Conservation (phyloP, 257 asterid genomes). For the Petrea volubilis region DNA sequence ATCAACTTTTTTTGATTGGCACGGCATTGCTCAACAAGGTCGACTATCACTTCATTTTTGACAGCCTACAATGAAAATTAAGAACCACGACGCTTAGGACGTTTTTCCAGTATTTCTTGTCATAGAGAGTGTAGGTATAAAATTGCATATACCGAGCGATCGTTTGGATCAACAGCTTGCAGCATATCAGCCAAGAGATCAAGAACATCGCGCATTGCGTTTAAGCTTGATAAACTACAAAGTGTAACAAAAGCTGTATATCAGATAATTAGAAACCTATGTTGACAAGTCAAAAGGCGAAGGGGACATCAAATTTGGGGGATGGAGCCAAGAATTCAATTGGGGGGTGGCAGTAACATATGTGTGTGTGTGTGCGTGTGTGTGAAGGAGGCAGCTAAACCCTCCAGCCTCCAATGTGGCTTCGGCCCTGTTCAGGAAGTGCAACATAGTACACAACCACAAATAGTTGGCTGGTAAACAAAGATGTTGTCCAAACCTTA, state of each 20-base stretch:
- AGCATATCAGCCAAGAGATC: slow-evolving; percentile 85
- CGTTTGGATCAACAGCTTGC: slow-evolving; percentile 68
- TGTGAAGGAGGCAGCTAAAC: too few species aligned
- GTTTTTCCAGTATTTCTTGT: not conserved
- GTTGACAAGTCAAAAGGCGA: not conserved
- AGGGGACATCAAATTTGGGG: not conserved
- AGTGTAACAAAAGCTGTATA: not conserved
- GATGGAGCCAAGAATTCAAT: too few species aligned
- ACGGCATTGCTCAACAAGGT: slow-evolving; percentile 80
- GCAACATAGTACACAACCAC: not conserved
- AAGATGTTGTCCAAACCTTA: slow-evolving; percentile 51
- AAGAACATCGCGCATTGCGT: slow-evolving; percentile 63
- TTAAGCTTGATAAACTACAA: slow-evolving; percentile 56
- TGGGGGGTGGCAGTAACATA: too few species aligned
- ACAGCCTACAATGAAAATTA: slow-evolving; percentile 48
- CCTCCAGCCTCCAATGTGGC: too few species aligned
- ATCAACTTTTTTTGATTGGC: slow-evolving; percentile 80
- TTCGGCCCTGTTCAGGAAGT: too few species aligned
- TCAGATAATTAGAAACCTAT: not conserved
- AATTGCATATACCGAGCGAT: slow-evolving; percentile 49
- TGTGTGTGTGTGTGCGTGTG: too few species aligned
- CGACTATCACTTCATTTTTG: slow-evolving; percentile 68
- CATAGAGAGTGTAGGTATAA: not conserved
- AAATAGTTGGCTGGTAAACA: not conserved
- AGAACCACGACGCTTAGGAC: slow-evolving; percentile 1